Evolutionary conservation across 2,329 filamentous ascomycete genomes (phyloP).

Genomic region (Claviceps capensis): DNA sequence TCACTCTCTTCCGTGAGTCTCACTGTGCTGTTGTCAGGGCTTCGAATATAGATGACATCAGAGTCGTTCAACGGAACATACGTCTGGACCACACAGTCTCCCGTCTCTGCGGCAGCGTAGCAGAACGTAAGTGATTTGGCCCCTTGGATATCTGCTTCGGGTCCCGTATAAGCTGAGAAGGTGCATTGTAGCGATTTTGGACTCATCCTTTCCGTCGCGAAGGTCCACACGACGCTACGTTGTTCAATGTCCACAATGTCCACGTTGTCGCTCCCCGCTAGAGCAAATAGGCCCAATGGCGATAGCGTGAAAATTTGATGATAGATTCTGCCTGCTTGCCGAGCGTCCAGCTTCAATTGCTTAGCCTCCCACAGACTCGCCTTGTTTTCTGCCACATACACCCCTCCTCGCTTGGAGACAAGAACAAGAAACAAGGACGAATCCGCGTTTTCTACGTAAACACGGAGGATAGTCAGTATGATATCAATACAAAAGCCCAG

Average conservation of each 20-base stretch:
- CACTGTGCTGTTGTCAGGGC: slow-evolving; percentile 18
- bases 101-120: slow-evolving; percentile 45
- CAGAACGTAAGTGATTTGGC: slow-evolving; percentile 50
- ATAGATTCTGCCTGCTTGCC: slow-evolving; percentile 33
- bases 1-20: slow-evolving; percentile 37
- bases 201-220: slow-evolving; percentile 43
- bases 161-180: slow-evolving; percentile 28
- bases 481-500: neutral
- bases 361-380: slow-evolving; percentile 35
- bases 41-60: slow-evolving; percentile 43
- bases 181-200: slow-evolving; percentile 47
- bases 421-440: neutral
- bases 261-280: slow-evolving; percentile 42
- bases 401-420: slow-evolving; percentile 1
- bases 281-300: slow-evolving; percentile 44
- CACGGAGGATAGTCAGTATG: neutral
- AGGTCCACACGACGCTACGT: slow-evolving; percentile 42
- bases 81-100: slow-evolving; percentile 51
- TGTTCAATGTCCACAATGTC: slow-evolving; percentile 39
- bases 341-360: slow-evolving; percentile 25
- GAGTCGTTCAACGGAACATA: slow-evolving; percentile 41
- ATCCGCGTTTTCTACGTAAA: neutral
- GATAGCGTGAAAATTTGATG: slow-evolving; percentile 45
- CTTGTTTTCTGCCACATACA: slow-evolving; percentile 8
- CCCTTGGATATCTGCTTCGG: slow-evolving; percentile 39